Conservation (phyloP, 2,329 filamentous ascomycete species). For the Fusarium irregulare region DNA sequence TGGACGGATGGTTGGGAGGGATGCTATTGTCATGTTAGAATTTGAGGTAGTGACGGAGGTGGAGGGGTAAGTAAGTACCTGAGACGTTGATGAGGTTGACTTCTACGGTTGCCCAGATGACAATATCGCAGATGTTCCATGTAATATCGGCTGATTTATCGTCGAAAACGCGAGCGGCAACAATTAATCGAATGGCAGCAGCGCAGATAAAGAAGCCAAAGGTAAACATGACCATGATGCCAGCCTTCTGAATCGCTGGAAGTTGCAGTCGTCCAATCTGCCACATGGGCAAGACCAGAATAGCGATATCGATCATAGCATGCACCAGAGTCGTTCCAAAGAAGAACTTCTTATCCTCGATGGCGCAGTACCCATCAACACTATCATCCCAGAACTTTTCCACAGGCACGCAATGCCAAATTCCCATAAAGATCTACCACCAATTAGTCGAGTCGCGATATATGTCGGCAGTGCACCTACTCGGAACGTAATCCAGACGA, state of each 20-base stretch:
- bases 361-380: constrained; percentile 5
- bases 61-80: constrained; percentile 4
- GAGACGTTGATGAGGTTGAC: constrained; percentile 45
- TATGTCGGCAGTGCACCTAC: neutral
- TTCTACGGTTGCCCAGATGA: constrained; percentile 44
- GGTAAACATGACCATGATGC: constrained; percentile 46
- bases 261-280: constrained; percentile 49
- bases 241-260: constrained; percentile 44
- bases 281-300: constrained; percentile 48
- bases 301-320: constrained; percentile 47
- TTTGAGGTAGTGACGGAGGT: accelerated
- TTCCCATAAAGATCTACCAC: constrained; percentile 26
- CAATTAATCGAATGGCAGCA: constrained; percentile 35
- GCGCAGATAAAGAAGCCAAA: constrained; percentile 47
- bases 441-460: neutral
- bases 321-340: constrained; percentile 49
- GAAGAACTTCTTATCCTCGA: constrained; percentile 49
- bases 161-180: constrained; percentile 33
- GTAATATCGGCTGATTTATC: constrained; percentile 34
- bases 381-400: constrained; percentile 32
- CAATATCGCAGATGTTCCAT: constrained; percentile 40
- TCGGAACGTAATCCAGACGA: constrained; percentile 47
- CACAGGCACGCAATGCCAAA: constrained; percentile 39
- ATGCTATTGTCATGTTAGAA: constrained; percentile 11
- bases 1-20: constrained; percentile 42